Evolutionary conservation across 768 basidiomycete genomes (phyloP).

Genomic region (Mycena haematopus): DNA sequence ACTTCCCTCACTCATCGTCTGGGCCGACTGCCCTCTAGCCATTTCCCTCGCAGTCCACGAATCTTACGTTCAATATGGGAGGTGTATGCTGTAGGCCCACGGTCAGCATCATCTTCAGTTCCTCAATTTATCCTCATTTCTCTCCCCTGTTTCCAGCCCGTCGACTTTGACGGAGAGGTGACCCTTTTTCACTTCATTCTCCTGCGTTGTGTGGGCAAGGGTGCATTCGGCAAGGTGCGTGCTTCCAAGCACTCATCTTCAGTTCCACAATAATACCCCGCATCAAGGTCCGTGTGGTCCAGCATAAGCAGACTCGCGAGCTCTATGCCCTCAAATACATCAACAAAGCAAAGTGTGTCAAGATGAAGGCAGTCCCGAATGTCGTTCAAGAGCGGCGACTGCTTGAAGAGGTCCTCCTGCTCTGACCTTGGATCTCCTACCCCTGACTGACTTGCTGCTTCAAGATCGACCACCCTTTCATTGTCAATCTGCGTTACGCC

Average conservation of each 20-base stretch:
- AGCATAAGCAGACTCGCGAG: constrained; percentile 97
- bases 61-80: constrained; percentile 51
- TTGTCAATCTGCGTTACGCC: constrained; percentile 94
- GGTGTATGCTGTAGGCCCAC: constrained; percentile 72
- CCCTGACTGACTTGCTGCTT: constrained; percentile 29
- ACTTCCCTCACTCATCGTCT: constrained; percentile 10
- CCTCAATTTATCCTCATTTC: not conserved
- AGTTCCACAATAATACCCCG: constrained; percentile 26
- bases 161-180: constrained; percentile 95
- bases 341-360: constrained; percentile 96
- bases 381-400: constrained; percentile 95
- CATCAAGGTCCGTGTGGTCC: constrained; percentile 93
- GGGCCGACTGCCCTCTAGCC: constrained; percentile 10
- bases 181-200: constrained; percentile 98
- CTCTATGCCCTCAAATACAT: constrained; percentile 99
- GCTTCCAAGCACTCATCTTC: not conserved
- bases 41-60: constrained; percentile 6
- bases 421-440: constrained; percentile 8
- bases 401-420: constrained; percentile 82
- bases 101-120: constrained; percentile 42
- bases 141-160: constrained; percentile 61
- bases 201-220: constrained; percentile 95
- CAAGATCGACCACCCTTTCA: constrained; percentile 93
- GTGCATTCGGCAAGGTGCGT: constrained; percentile 95
- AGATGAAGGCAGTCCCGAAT: constrained; percentile 98